Base-by-base conservation (phyloP, 2,329 filamentous ascomycete species). In the Cladobotryum mycophilum region DNA sequence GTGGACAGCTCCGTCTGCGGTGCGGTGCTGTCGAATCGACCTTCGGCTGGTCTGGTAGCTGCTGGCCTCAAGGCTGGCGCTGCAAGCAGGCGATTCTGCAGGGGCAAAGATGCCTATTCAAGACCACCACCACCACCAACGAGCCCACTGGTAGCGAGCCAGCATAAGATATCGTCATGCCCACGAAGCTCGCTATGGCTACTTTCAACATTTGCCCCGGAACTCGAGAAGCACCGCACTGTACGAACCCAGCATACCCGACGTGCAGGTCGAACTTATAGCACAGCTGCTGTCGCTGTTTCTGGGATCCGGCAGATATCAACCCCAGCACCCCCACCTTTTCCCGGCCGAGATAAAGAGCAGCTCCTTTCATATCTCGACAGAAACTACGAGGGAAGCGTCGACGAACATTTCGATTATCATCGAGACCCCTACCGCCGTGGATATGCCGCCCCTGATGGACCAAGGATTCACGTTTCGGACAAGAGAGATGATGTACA, bases 1-100 rank as follows among this genome's bases (percentile, higher is more conserved):
- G 74, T 81, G 69, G 76, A 81, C 69, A 70, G 77, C 72, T 77
- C 76, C 72, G 74, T 78, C 72, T 79, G 74, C 70, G 72, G 75
- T 72, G 75, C 76, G 65, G 73, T 79, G 67, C 69, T 77, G 63
- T 70, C 71, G 60, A 70, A 67, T 67, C 70, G 70, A 65, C 68
- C 69, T 56, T 67, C 68, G 58, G 58, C 61, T 50, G 59, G 59
- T 50, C 54, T 62, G 50, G 58, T 55, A 49, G 52, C 53, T 18
- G 44, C 36, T 15, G 37, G 47, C 36, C 34, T 44, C 42, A 54
- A 35, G 42, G 41, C 51, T 40, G 52, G 45, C 20, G 53, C 60
- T 47, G 56, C 58, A 45, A 53, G 54, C 47, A 64, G 59, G 46
- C 60, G 54, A 53, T 55, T 67, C 52, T 61, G 57, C 53, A 57